Base-by-base conservation (phyloP, 129 eudicot species). In the Helichrysum umbraculigerum region DNA sequence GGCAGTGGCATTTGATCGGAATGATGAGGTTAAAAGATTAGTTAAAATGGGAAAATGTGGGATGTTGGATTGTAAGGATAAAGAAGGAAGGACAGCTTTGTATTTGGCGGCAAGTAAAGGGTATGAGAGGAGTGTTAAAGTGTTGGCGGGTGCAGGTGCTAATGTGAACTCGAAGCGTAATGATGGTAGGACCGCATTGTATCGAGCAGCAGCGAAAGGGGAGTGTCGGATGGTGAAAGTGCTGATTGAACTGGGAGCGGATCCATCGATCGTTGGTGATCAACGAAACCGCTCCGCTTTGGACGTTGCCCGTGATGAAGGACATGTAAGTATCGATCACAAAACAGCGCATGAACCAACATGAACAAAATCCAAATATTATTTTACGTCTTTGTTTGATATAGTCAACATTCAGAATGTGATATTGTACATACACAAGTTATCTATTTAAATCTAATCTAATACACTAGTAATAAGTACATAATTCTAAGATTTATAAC, bases 101-200 rank as follows among this genome's bases (percentile, higher is more conserved):
- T 86, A 73, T 83, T 81, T 89, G 85, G 96, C 96, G 58, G 92
- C 88, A 11, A 79, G 82, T 34, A 68, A 85, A 76, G 96, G 92
- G 21, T 56, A 66, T 21, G 78, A 81, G 66, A 82, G 68, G 64
- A 73, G 76, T 74, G 90, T 34, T 76, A 77, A 70, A 54, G 14
- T 77, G 88, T 51, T 90, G 81, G 86, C 70, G 44, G 79, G 85
- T 66, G 90, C 83, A 75, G 96, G 96, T 15, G 87, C 85, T 15
- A 60, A 80, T 4, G 91, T 90, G 91, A 91, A 90, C 76, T 87
- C 89, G 8, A 85, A 66, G 82, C 81, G 88, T 39, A 86, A 68
- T 33, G 94, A 91, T 66, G 94, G 94, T 12, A 62, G 86, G 63
- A 88, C 97, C 60, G 87, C 91, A 0, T 59, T 91, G 70, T 86